Base-by-base conservation (phyloP, 352 stramenopile genomes). In the Phytophthora pluvialis region DNA sequence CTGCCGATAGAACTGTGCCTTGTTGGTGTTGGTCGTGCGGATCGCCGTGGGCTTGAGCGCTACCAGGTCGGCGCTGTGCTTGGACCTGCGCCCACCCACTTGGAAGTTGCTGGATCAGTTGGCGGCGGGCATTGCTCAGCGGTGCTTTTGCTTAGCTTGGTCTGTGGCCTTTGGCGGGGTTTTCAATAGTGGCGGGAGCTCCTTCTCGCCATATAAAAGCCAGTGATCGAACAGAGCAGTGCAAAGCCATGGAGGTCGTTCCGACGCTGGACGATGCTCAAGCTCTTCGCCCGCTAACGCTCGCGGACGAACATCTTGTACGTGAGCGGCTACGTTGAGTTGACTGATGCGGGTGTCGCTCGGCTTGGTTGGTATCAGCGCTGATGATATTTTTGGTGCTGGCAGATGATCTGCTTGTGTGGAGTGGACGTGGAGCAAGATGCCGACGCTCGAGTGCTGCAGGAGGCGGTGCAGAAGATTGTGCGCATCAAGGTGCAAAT, bases 401-500 rank as follows among this genome's bases (percentile, higher is more conserved):
- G 38, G 21, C 42, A 87, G 76, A 69, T 87, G 62, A 72, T 87
- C 56, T 85, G 76, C 36, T 49, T 86, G n/a, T 79, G 72, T 31
- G 74, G 69, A 57, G 64, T 72, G 53, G 48, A 69, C 18, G 31
- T 26, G 26, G 51, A 70, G 44, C 45, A 57, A 25, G 74, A 82
- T 38, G 49, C 40, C 9, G 56, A 42, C 3, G 50, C 72, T 21
- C 33, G 43, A 60, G 47, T 65, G 31, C 58, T 83, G 10, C 51
- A 67, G 21, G 50, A 75, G 25, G 68, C 78, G n/a, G 33, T 88
- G 59, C 67, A 74, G 52, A 83, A 78, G 60, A 63, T 86, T 31
- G 48, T 76, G 18, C 64, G 61, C 43, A 79, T 88, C 39, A 88
- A 88, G 43, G 64, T 81, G 36, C 74, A 84, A 63, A 88, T 88